Evolutionary conservation across 208 protist species (phyloP), one percentile per base, ranked within the genome.

Genomic region (Acanthamoeba sp.): DNA sequence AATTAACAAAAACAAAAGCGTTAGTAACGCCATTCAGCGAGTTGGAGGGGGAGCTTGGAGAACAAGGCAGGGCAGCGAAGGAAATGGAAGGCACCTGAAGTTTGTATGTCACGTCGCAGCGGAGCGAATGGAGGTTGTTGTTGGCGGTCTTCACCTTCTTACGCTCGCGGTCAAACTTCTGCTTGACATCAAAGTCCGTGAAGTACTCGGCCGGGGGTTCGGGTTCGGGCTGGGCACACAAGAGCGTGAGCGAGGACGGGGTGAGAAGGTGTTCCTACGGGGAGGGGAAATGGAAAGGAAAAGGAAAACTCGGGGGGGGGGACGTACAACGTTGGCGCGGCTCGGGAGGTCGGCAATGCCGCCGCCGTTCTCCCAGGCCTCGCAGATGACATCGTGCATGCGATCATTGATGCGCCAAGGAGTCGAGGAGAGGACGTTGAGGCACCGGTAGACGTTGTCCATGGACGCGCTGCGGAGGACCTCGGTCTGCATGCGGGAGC

Each of bases 321-420:
- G 89, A 29, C 84, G 22, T 40, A 94, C 62, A 38, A 42, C 32
- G 87, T 97, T 90, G 27, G 6, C 36, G 55, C 93, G 62, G 18
- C 36, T 91, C 42, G 95, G 95, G 12, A 97, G 36, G 36, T 95
- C 93, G 20, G 36, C 94, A 12, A 97, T 38, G 34, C 64, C 94
- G 42, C 95, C 95, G 73, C 95, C 95, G 5, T 22, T 38, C 0
- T 93, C 71, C 93, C 94, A 96, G 12, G 94, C 89, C 16, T 94
- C 78, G 3, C 45, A 14, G 4, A 97, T 59, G 48, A 96, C 36
- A 3, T 93, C 12, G 42, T 95, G 93, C 27, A 97, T 57, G 50
- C 85, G 80, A 27, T 64, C 12, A 93, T 98, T 97, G 36, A 97
- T 95, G 6, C 62, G 89, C 97, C 97, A 98, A 4, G 87, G 73